Evolutionary conservation across 1,139 yeast species (phyloP), one percentile per base, ranked within the genome.

Genomic region (Magnusiomyces sp.): DNA sequence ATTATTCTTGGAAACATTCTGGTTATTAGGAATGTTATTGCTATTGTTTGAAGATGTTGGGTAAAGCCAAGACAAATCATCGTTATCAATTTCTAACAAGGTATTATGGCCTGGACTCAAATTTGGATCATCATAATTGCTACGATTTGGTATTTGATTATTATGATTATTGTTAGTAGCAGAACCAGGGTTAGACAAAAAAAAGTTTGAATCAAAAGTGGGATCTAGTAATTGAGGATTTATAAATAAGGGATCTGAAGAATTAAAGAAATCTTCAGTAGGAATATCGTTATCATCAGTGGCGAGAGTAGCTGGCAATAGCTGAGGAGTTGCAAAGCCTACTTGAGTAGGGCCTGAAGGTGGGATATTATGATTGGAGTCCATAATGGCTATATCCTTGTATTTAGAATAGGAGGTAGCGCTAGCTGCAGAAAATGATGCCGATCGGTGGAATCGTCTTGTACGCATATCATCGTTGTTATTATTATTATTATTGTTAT

Each of bases 341-440:
- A 83, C 88, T 60, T 82, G 86, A 40, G 75, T 75, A 1, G 90
- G 81, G 23, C 68, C 71, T 27, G 64, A 54, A 7, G 63, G 59
- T 2, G 48, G 44, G 47, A 63, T 60, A 54, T 57, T 60, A 51
- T 54, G 57, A 49, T 52, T 50, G 14, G 59, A 52, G 6, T 73
- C 71, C 43, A 61, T 55, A 5, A 54, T 59, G 29, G 57, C 63
- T 31, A 56, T 53, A 38, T 78, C 82, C 55, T 72, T 72, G 43
- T 68, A 64, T 43, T 76, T 77, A 2, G 86, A 75, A 61, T 88
- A 88, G 0, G 94, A 79, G 11, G 76, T 69, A 0, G 88, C 80
- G 11, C 87, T 77, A 1, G 88, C 80, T 0, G 96, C 96, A 5
- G 89, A 80, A 62, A 86, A 89, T 1, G 95, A 87, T 32, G 85